Conservation (phyloP, 139 green algal species). For the Chlorella sp. region DNA sequence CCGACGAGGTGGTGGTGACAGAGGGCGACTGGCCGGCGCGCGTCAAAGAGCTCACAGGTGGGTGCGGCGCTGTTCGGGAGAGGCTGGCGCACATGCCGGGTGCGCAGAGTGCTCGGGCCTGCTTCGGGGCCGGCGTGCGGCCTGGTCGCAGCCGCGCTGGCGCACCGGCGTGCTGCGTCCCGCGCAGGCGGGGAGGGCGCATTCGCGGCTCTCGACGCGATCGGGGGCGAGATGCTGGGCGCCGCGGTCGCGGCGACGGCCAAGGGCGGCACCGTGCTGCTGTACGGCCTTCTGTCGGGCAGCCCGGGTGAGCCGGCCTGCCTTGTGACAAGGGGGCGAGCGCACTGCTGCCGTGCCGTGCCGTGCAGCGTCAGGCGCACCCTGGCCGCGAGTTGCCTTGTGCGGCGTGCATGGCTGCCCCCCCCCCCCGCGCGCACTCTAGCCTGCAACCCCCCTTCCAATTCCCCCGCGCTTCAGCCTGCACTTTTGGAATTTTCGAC, state of each 20-base stretch:
- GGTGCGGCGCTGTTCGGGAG: too few relatives aligned
- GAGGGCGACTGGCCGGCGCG: not conserved
- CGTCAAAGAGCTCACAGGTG: conserved; percentile 5
- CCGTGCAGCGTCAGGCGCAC: not conserved
- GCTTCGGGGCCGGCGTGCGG: too few relatives aligned
- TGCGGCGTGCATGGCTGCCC: not conserved
- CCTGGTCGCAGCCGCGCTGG: too few relatives aligned
- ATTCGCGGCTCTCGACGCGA: conserved; percentile 42
- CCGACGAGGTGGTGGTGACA: conserved; percentile 25
- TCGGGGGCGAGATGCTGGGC: conserved; percentile 48
- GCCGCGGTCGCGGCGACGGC: not conserved
- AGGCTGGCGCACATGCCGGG: too few relatives aligned
- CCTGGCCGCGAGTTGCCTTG: not conserved
- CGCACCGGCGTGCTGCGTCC: too few relatives aligned
- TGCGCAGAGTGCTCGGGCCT: too few relatives aligned
- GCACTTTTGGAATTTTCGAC: too few relatives aligned
- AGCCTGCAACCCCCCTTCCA: too few relatives aligned
- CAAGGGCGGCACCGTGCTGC: not conserved
- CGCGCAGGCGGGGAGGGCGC: conserved; percentile 21
- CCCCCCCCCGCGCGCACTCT: not conserved
- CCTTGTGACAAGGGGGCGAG: too few relatives aligned
- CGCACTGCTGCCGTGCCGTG: too few relatives aligned
- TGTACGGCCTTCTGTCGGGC: not conserved
- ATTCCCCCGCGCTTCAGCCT: too few relatives aligned
- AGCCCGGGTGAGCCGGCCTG: too few relatives aligned